Evolutionary conservation across 148 eudicot species (phyloP), one percentile per base, ranked within the genome.

Genomic region (Cornus controversa): DNA sequence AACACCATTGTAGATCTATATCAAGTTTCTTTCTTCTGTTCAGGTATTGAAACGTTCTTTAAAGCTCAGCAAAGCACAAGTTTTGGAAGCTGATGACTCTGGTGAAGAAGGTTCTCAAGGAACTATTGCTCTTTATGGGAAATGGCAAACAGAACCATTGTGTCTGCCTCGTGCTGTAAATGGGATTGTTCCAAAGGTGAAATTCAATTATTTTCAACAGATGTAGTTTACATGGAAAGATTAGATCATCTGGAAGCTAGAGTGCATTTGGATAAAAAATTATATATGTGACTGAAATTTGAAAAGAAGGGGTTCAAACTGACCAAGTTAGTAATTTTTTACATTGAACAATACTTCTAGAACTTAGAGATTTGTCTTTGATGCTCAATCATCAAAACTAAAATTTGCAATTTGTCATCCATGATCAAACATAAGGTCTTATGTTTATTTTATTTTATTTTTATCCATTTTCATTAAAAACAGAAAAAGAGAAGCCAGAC

Each of bases 111-210:
- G 83, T 57, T 67, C 82, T 75, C 88, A 80, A 77, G 89, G 80
- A 70, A 85, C 78, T 78, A 80, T 86, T 58, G 75, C 86, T 80
- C 93, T 96, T 34, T 96, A 86, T 79, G 99, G 99, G 74, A 90
- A 89, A 82, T 96, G 99, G 99, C 99, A 96, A 85, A 96, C 98
- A 26, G 99, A 90, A 82, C 86, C 92, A 36, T 70, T 96, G 84
- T 81, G 82, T 83, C 88, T 96, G 80, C 98, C 97, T 72, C 84
- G 37, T 80, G 99, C 99, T 71, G 93, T 91, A 40, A 74, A 90
- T 84, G 99, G 99, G 73, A 96, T 88, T 75, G 99, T 96, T 76
- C 99, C 99, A 71, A 91, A 87, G 99, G 99, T 94, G 66, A 70
- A 79, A 31, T 67, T 64, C 10, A 76, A 18, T 66, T 31, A 31